Evolutionary conservation across 768 basidiomycete species (phyloP).

Genomic region (Pseudohyphozyma bogoriensis): DNA sequence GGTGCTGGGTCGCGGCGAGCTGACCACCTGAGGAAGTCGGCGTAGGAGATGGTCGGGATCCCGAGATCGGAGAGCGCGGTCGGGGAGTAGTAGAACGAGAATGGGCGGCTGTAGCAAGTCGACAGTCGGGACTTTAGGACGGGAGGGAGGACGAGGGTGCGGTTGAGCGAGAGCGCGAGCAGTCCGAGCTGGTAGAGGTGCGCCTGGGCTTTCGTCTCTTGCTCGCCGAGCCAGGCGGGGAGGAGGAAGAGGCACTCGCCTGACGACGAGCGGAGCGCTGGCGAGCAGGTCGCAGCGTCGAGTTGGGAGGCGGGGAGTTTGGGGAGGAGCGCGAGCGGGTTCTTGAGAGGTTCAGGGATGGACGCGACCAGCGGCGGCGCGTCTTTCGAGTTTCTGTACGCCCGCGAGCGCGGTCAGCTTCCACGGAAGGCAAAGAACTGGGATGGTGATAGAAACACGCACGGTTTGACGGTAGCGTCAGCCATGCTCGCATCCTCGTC

Average conservation of each 20-base stretch:
- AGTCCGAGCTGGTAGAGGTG: constrained; percentile 49
- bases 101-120: constrained; percentile 46
- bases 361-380: constrained; percentile 16
- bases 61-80: constrained; percentile 35
- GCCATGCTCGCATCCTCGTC: constrained; percentile 10
- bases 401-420: background rate
- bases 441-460: too few relatives aligned
- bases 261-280: too few relatives aligned
- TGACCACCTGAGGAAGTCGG: constrained; percentile 43
- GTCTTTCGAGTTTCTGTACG: too few relatives aligned
- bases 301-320: constrained; percentile 18
- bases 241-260: constrained; percentile 15
- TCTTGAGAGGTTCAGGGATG: constrained; percentile 18
- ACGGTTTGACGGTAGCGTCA: background rate
- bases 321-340: background rate
- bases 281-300: constrained; percentile 16
- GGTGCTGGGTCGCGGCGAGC: constrained; percentile 34
- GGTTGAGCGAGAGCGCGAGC: constrained; percentile 47
- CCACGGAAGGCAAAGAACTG: too few relatives aligned
- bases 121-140: constrained; percentile 51
- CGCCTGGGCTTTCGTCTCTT: constrained; percentile 51
- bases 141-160: constrained; percentile 54
- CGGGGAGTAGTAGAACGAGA: constrained; percentile 46
- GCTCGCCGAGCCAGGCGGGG: constrained; percentile 40
- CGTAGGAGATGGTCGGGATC: constrained; percentile 37